phyloP scores from a whole-genome alignment of 371 early-diverging fungal species.

The Apophysomyces trapeziformis region DNA sequence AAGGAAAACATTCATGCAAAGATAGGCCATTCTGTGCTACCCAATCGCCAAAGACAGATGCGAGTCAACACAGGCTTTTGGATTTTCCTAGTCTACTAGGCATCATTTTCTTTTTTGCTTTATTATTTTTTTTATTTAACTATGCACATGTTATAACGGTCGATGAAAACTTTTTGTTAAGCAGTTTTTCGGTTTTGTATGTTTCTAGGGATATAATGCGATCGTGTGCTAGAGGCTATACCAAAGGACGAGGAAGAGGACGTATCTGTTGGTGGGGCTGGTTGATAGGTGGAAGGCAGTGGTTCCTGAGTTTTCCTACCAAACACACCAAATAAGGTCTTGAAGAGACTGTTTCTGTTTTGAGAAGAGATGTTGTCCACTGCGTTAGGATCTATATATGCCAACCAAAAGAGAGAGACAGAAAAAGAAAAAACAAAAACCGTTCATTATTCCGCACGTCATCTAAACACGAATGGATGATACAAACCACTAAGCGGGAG shows the following conservation, averaged over 20 bases:
- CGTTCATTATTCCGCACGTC: not conserved
- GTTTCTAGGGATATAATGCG: constrained; percentile 1
- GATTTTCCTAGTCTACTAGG: no score
- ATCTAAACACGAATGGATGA: not conserved
- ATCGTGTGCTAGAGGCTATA: not conserved
- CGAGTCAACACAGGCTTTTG: no score
- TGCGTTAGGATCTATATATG: constrained; percentile 14
- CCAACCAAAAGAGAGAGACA: no score
- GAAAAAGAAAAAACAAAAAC: not conserved
- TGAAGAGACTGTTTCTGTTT: constrained; percentile 26
- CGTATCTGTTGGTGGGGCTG: constrained; percentile 5
- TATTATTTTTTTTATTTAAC: not conserved
- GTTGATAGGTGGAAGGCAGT: constrained; percentile 1
- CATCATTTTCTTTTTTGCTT: no score
- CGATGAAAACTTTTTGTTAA: not conserved
- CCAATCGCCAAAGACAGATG: no score
- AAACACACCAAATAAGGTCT: constrained; percentile 21
- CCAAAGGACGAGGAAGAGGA: constrained; percentile 1
- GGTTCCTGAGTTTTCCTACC: constrained; percentile 13
- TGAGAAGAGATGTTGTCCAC: constrained; percentile 24
- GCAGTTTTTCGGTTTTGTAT: constrained; percentile 25
- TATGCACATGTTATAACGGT: not conserved
- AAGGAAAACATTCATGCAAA: no score
- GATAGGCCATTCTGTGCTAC: no score
- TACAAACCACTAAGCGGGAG: constrained; percentile 69